phyloP scores from a whole-genome alignment of 768 basidiomycete species.

The Dacryopinax spathularia region DNA sequence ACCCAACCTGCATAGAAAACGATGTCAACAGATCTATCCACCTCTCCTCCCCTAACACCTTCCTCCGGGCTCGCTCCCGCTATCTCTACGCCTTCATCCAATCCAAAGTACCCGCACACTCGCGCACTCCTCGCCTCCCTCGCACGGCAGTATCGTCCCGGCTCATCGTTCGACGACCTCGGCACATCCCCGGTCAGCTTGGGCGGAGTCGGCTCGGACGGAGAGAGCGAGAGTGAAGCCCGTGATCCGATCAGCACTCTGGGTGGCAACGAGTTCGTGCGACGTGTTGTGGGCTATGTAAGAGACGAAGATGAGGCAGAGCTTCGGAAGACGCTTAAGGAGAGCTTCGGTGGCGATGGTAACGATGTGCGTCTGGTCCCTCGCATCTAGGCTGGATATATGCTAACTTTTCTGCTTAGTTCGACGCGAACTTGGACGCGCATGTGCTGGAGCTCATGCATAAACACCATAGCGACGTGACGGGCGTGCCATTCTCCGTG shows the following conservation, averaged over 20 bases:
- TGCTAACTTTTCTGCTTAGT: background rate
- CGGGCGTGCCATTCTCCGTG: constrained; percentile 69
- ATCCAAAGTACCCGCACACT: constrained; percentile 57
- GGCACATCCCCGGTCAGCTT: constrained; percentile 9
- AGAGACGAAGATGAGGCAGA: constrained; percentile 76
- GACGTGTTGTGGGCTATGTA: constrained; percentile 54
- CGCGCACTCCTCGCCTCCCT: constrained; percentile 65
- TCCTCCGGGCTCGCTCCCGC: background rate
- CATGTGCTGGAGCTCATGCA: constrained; percentile 92
- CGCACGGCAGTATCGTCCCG: constrained; percentile 53
- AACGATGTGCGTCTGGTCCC: constrained; percentile 11
- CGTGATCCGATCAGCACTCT: constrained; percentile 33
- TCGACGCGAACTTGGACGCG: constrained; percentile 43
- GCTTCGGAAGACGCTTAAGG: constrained; percentile 60
- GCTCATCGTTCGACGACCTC: background rate
- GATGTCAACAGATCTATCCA: background rate
- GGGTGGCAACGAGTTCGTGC: constrained; percentile 51
- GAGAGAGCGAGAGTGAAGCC: constrained; percentile 41
- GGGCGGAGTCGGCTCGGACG: constrained; percentile 27
- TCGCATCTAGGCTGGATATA: constrained; percentile 15
- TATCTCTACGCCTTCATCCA: background rate
- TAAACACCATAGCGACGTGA: constrained; percentile 74
- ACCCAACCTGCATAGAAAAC: background rate
- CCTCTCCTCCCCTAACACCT: background rate
- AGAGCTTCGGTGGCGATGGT: constrained; percentile 34